Evolutionary conservation across 2,329 filamentous ascomycete genomes (phyloP), one percentile per base, ranked within the genome.

Genomic region (Curvularia sp.): DNA sequence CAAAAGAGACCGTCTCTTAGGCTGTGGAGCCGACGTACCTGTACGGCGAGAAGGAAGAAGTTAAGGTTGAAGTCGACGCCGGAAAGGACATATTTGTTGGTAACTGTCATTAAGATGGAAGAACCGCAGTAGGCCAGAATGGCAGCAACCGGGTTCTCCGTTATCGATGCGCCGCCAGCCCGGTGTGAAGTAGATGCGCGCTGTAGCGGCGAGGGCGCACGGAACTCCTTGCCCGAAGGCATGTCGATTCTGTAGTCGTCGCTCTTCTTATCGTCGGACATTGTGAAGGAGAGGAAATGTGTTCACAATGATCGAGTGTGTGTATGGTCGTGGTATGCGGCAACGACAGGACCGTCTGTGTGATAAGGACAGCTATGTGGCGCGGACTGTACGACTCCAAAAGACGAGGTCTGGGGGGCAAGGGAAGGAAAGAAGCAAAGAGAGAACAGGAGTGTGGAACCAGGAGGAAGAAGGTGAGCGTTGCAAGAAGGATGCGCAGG

Each of bases 51-150:
- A 71, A 97, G 90, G 80, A 99, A 92, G 80, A 98, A 97, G 80
- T 96, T 97, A 72, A 99, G 81, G 80, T 99, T 99, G 86, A 96
- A 99, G 67, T 89, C 86, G 50, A 86, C 84, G 60, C 95, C 95
- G 7, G 92, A 97, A 46, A 99, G 87, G 63, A 97, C 93, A 78
- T 96, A 99, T 84, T 99, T 99, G 82, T 99, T 99, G 78, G 96
- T 95, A n/a, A 97, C 91, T 7, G 95, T 99, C 95, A 99, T 99
- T 78, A 94, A 86, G 75, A 99, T 99, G n/a, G 93, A 97, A 52
- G 94, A 92, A 72, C 90, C 83, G 79, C 95, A 99, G 83, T 99
- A 99, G 48, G 91, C 87, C 65, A 96, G 75, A 70, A 99, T 91
- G 21, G 94, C 93, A 47, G 95, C 77, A 45, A 86, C 82, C 15